Conservation (phyloP, 179 eudicot species). For the Nepenthes alata region DNA sequence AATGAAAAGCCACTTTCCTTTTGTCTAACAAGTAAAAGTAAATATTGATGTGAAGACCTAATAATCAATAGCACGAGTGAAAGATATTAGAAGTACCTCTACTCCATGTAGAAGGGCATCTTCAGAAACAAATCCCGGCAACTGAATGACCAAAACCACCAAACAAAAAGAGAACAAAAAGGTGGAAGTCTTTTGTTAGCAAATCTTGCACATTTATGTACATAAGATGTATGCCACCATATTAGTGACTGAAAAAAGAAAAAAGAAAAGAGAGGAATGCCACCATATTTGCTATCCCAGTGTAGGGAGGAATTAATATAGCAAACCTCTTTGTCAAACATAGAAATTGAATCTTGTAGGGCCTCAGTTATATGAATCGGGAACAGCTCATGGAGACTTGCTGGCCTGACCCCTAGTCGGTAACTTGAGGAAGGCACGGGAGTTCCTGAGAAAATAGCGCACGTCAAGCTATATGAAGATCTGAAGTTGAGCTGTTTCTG, state of each 20-base stretch:
- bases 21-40: not conserved
- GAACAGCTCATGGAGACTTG: constrained; percentile 71
- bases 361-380: constrained; percentile 65
- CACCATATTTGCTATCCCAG: not conserved
- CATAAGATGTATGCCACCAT: too few relatives aligned
- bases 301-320: not conserved
- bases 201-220: too few relatives aligned
- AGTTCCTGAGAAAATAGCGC: constrained; percentile 28
- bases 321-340: constrained; percentile 73
- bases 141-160: constrained; percentile 28
- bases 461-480: constrained; percentile 6
- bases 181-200: not conserved
- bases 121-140: constrained; percentile 72
- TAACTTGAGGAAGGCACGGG: constrained; percentile 78
- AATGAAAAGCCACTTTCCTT: not conserved
- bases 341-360: constrained; percentile 60
- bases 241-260: not conserved
- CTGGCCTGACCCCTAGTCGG: constrained; percentile 76
- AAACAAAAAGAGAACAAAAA: constrained; percentile 4
- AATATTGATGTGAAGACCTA: too few relatives aligned
- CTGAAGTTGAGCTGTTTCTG: not conserved
- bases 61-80: not conserved
- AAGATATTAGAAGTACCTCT: constrained; percentile 42
- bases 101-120: constrained; percentile 86
- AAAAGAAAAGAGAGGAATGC: not conserved